Percentiles rank a stretch among this genome's conserved stretches.
Conservation (phyloP, 2,329 filamentous ascomycete species). For the Salinomyces thailandicus region DNA sequence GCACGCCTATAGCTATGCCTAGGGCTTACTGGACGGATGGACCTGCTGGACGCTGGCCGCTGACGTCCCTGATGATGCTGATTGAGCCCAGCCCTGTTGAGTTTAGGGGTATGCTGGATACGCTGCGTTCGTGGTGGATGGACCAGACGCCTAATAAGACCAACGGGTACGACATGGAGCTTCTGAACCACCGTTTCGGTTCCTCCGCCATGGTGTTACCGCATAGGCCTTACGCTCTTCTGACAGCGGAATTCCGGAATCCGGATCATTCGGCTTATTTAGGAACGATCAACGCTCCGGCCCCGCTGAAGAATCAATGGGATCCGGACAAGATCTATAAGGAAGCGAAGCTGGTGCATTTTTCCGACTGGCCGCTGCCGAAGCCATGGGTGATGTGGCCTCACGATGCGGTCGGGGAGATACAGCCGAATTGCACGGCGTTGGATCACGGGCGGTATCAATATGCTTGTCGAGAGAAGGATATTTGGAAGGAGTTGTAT, state of each 20-base stretch:
- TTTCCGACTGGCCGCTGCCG: slow-evolving; percentile 60
- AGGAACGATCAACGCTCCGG: slow-evolving; percentile 22
- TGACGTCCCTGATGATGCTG: slow-evolving; percentile 53
- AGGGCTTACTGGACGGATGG: slow-evolving; percentile 52
- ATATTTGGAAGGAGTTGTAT: slow-evolving; percentile 32
- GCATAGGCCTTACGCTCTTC: slow-evolving; percentile 50
- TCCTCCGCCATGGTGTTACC: slow-evolving; percentile 51
- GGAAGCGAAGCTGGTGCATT: slow-evolving; percentile 58
- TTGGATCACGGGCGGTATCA: slow-evolving; percentile 1
- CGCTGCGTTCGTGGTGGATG: slow-evolving; percentile 25
- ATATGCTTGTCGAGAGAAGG: slow-evolving; percentile 23
- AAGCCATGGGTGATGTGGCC: slow-evolving; percentile 51
- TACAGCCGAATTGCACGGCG: slow-evolving; percentile 33
- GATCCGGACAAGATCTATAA: slow-evolving; percentile 45
- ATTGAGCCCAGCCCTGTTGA: slow-evolving; percentile 48
- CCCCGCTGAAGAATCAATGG: slow-evolving; percentile 40
- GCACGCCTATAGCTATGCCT: slow-evolving; percentile 52
- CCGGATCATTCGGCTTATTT: slow-evolving; percentile 44
- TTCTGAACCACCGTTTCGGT: slow-evolving; percentile 53
- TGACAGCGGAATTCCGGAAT: slow-evolving; percentile 52
- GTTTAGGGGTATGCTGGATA: slow-evolving; percentile 31
- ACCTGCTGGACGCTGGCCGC: slow-evolving; percentile 26
- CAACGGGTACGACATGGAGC: slow-evolving; percentile 54
- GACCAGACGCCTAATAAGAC: slow-evolving; percentile 9
- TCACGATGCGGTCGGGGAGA: slow-evolving; percentile 29